These are phyloP conservation scores for Xylaria sp. DNA, from an alignment of 2,329 filamentous ascomycete genomes.

Conservation along the genomic window DNA sequence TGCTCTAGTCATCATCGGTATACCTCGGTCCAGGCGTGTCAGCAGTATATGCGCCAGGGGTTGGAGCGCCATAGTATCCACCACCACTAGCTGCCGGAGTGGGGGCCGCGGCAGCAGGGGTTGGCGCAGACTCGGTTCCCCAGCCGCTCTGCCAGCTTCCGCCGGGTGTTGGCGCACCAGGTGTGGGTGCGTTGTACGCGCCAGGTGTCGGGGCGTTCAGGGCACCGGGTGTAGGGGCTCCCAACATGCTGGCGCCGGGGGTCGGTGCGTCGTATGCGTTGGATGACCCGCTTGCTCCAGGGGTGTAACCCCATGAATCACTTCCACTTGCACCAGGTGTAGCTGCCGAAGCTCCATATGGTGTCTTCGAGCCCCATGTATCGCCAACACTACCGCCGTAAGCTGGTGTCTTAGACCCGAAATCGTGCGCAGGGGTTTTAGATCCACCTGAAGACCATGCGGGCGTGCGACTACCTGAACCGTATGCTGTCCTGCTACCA, in stretches of 20 bases:
- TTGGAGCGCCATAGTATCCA: conserved; percentile 59
- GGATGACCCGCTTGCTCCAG: conserved; percentile 58
- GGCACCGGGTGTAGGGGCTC: conserved; percentile 70
- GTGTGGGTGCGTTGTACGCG: conserved; percentile 72
- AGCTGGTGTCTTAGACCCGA: conserved; percentile 75
- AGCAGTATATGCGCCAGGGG: conserved; percentile 47
- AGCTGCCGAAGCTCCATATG: conserved; percentile 71
- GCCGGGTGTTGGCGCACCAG: conserved; percentile 76
- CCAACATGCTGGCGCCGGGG: conserved; percentile 64
- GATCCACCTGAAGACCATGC: conserved; percentile 79
- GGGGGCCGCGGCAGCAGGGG: conserved; percentile 71
- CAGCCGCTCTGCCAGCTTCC: conserved; percentile 69
- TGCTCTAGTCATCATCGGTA: conserved; percentile 46
- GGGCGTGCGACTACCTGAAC: conserved; percentile 75
- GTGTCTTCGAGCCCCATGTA: conserved; percentile 80
- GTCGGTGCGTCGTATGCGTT: conserved; percentile 75
- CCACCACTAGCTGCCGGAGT: conserved; percentile 73
- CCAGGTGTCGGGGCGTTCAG: conserved; percentile 78
- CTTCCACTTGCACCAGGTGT: conserved; percentile 67
- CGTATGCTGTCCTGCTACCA: conserved; percentile 80
- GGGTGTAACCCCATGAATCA: conserved; percentile 70
- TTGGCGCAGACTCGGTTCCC: conserved; percentile 72
- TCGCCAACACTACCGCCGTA: conserved; percentile 64
- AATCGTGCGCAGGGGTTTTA: conserved; percentile 75
- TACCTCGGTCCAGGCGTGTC: conserved; percentile 49